Percentiles rank a stretch among this genome's conserved stretches.
phyloP scores from a whole-genome alignment of 768 basidiomycete genomes.

The Kwoniella bestiolae region DNA sequence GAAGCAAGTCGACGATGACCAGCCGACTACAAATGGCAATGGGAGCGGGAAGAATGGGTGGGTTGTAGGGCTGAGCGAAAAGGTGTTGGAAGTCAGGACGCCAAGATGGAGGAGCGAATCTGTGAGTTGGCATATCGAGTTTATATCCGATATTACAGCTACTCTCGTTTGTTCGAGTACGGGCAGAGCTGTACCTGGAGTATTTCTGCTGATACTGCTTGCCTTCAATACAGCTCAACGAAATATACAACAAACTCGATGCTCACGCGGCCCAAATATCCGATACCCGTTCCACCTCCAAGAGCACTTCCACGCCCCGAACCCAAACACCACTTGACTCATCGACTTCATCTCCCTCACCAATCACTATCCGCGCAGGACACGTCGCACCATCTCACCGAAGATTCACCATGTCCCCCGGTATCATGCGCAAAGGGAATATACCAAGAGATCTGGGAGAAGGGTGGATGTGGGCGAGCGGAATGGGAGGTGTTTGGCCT shows the following conservation, averaged over 20 bases:
- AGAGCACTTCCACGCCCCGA: background rate
- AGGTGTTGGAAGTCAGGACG: slow-evolving; percentile 55
- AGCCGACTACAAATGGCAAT: background rate
- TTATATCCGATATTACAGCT: too few relatives aligned
- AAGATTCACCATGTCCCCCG: slow-evolving; percentile 34
- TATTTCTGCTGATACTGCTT: too few relatives aligned
- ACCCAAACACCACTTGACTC: background rate
- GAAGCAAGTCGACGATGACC: background rate
- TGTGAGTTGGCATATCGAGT: too few relatives aligned
- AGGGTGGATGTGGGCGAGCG: slow-evolving; percentile 43
- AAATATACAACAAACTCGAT: slow-evolving; percentile 41
- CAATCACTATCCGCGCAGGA: slow-evolving; percentile 20
- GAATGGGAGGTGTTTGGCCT: slow-evolving; percentile 35
- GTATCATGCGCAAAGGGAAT: slow-evolving; percentile 25
- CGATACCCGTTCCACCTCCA: slow-evolving; percentile 3
- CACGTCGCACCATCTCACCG: slow-evolving; percentile 46
- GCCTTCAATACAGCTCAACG: slow-evolving; percentile 28
- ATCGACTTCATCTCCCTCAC: background rate
- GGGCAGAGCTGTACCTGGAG: too few relatives aligned
- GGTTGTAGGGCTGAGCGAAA: slow-evolving; percentile 40
- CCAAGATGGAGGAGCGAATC: slow-evolving; percentile 50
- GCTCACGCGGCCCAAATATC: slow-evolving; percentile 28
- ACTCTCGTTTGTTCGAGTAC: too few relatives aligned
- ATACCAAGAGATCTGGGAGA: slow-evolving; percentile 31
- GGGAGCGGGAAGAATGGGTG: slow-evolving; percentile 37